Evolutionary conservation across 768 basidiomycete species (phyloP), one percentile per base, ranked within the genome.

Genomic region (Russula foetens): DNA sequence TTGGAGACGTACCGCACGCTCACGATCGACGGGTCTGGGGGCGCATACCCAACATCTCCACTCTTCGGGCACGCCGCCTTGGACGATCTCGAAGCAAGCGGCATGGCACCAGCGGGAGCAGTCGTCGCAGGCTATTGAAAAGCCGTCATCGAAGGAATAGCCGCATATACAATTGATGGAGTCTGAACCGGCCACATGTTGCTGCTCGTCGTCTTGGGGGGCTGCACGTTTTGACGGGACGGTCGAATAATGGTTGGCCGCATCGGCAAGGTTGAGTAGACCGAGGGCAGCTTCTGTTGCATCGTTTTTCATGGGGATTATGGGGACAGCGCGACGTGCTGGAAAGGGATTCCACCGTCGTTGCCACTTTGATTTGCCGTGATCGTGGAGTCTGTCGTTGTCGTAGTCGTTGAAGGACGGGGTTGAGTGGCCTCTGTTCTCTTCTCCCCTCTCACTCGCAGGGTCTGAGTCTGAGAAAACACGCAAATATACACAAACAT

Each of bases 51-150:
- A 89, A 71, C 92, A 97, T 24, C 73, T 72, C 78, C 88, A 93
- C 58, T 85, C 81, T 49, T 92, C 90, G 1, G 88, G 87, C 0
- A 89, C 85, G 46, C 73, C 66, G 66, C 76, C 80, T 54, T 79
- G 73, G 14, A 76, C 73, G 63, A 88, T 84, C 49, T 76, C 81
- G 65, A 88, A 88, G 73, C 93, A 94, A 8, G 82, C 84, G 7
- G 82, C 84, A 73, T 95, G 92, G 66, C 86, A 87, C 91, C 92
- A 94, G 41, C 86, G 80, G 23, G 79, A 80, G 69, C 92, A 95
- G 51, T 75, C 70, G 71, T 94, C 92, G 73, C 92, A 95, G 11
- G 86, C 88, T 63, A 94, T 89, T 11, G 84, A 86, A 71, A 87
- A 90, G 23, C 91, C 91, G 70, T 92, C 90, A 72, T 92, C 92